Evolutionary conservation across 257 asterid species (phyloP), one percentile per base, ranked within the genome.

Genomic region (Solanum neorickii): DNA sequence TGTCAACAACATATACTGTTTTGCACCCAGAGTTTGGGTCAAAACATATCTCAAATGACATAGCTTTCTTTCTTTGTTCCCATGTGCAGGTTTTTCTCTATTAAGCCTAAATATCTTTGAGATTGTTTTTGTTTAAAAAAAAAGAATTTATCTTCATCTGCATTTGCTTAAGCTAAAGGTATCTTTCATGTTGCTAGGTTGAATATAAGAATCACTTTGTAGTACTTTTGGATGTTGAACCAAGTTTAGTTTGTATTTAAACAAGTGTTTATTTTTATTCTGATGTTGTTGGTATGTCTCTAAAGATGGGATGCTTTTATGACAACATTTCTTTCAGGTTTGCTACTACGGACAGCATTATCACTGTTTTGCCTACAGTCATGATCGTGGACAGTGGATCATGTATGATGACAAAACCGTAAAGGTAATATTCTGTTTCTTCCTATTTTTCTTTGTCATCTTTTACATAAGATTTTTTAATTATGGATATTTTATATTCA

Each of bases 391-490:
- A 39, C 92, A 89, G 90, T 97, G 99, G 99, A 89, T 95, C 75
- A 97, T 95, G 99, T 97, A 95, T 83, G 99, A 96, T 88, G 99
- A 97, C 96, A 92, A 92, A 87, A 95, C 96, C 9, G 98, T 97
- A 86, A 96, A 97, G 99, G 99, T 95, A 91, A 73, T 65, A 83
- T 70, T 14, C 83, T 16, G 87, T 31, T 68, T 84, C 29, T 76
- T 6, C 65, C 4, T 6, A n/a, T 41, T 27, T 60, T 23, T 11
- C 25, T 85, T 83, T n/a, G 86, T 65, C 31, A 21, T 39, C 35
- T 31, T 69, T 25, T 9, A 66, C 13, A 88, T 74, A 73, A 74
- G 80, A 27, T 56, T 39, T 59, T 12, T 77, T 27, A 47, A 39
- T 10, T 59, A 65, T 72, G 83, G 60, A 83, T 84, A 37, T 88